These are phyloP conservation scores for Penicillium antarcticum DNA, from an alignment of 495 filamentous ascomycete genomes.

Conservation along the genomic window DNA sequence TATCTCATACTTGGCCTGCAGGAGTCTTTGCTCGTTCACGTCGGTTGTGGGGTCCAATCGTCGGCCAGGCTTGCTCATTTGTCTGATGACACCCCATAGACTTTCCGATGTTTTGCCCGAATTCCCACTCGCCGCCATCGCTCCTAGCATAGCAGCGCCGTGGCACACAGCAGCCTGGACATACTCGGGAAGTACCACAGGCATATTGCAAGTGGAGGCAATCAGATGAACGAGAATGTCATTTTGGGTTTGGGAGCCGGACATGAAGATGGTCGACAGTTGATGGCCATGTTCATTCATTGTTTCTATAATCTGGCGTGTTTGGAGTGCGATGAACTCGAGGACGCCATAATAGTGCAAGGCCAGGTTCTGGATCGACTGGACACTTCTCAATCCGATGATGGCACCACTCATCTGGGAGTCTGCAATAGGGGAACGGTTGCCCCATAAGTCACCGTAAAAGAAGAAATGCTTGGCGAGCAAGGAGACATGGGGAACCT, in stretches of 20 bases:
- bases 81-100: constrained; percentile 94
- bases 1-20: too few relatives aligned
- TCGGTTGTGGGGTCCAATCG: constrained; percentile 69
- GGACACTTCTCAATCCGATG: constrained; percentile 73
- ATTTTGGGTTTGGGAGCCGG: constrained; percentile 94
- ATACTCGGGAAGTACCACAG: constrained; percentile 86
- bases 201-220: constrained; percentile 84
- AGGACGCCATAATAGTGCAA: constrained; percentile 83
- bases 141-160: constrained; percentile 93
- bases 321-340: constrained; percentile 97
- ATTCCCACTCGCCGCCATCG: constrained; percentile 80
- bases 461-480: constrained; percentile 85
- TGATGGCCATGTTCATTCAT: constrained; percentile 84
- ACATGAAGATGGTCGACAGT: constrained; percentile 96
- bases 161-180: constrained; percentile 92
- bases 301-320: constrained; percentile 85
- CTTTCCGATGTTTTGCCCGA: constrained; percentile 71
- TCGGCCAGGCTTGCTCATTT: constrained; percentile 88
- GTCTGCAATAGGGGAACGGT: constrained; percentile 81
- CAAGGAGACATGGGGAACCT: constrained; percentile 67
- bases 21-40: too few relatives aligned
- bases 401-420: constrained; percentile 77
- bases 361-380: constrained; percentile 69
- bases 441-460: constrained; percentile 87
- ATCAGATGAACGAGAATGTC: constrained; percentile 84